Conservation (phyloP, 2,329 filamentous ascomycete genomes). For the Arthrinium puccinioides region DNA sequence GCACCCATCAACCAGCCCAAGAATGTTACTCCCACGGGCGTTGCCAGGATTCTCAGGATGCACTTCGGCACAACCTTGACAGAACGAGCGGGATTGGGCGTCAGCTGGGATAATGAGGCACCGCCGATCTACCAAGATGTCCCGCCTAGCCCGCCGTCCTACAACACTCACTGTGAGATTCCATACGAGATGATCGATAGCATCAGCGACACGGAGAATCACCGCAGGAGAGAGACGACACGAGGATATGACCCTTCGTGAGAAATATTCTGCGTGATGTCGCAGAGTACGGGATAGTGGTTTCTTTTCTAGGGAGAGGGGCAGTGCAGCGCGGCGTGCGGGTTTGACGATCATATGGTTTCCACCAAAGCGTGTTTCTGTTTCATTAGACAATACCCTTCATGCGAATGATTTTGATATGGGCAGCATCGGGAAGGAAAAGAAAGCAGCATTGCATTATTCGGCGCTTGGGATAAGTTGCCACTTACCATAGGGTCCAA, state of each 20-base stretch:
- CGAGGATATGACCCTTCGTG: background rate
- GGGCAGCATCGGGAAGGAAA: too few relatives aligned
- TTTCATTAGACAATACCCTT: too few relatives aligned
- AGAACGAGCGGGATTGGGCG: slow-evolving; percentile 76
- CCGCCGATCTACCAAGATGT: slow-evolving; percentile 93
- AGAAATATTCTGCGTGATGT: too few relatives aligned
- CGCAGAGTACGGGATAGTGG: too few relatives aligned
- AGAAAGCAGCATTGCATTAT: too few relatives aligned
- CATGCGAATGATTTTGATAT: too few relatives aligned
- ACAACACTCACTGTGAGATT: slow-evolving; percentile 27
- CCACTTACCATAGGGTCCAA: too few relatives aligned
- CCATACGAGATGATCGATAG: slow-evolving; percentile 5
- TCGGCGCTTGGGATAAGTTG: too few relatives aligned
- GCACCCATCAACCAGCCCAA: slow-evolving; percentile 59
- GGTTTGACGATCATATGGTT: too few relatives aligned
- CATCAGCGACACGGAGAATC: background rate
- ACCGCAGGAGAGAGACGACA: background rate
- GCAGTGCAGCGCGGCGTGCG: too few relatives aligned
- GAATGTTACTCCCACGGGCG: slow-evolving; percentile 76
- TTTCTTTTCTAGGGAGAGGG: too few relatives aligned
- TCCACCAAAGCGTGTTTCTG: too few relatives aligned
- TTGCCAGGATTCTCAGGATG: slow-evolving; percentile 85
- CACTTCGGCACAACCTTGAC: slow-evolving; percentile 81
- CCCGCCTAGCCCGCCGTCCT: slow-evolving; percentile 73
- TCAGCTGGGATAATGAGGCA: slow-evolving; percentile 95